Base-by-base conservation (phyloP, 768 basidiomycete genomes). In the Auricularia sp. region DNA sequence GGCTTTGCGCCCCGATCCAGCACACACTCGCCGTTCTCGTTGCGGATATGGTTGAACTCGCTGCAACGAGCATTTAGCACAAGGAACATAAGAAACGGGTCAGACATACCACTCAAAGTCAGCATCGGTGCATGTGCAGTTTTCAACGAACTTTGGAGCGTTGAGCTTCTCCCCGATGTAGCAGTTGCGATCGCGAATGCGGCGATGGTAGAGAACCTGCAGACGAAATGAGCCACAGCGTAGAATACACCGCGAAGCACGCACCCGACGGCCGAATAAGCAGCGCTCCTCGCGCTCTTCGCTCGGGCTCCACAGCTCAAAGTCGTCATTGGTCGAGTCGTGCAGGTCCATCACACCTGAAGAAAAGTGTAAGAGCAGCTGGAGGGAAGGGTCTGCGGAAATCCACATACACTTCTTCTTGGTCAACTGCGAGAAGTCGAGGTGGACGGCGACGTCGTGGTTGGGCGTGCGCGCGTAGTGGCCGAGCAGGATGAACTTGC, bases 241-340 rank as follows among this genome's bases (percentile, higher is more conserved):
- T 21, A 23, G 12, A 58, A 29, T 21, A 21, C 18, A 34, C 5
- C 36, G 7, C 18, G 2, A 23, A 34, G 14, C 5, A 65, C 76
- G 47, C 62, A 91, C 93, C 83, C 92, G 90, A 65, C 90, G 83
- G 23, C 97, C 97, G 68, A 98, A 99, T 34, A 98, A 77, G 75
- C 97, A 99, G 7, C 79, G 78, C 71, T 98, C 94, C 39, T 82
- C 77, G n/a, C 97, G 84, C 58, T 86, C 87, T 71, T 95, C 89
- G 65, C 90, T 91, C 0, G 96, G 97, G 72, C 90, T 93, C 97
- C 97, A 98, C 1, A 97, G 76, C 72, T 98, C 95, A 72, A 98
- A 98, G 76, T 99, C 97, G 71, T 98, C 95, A 44, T 87, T 77
- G 18, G 80, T 81, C 6, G 94, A 87, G 70, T 97, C 77, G 1